Evolutionary conservation across 768 basidiomycete genomes (phyloP), one percentile per base, ranked within the genome.

Genomic region (Boletus tylopilopsis): DNA sequence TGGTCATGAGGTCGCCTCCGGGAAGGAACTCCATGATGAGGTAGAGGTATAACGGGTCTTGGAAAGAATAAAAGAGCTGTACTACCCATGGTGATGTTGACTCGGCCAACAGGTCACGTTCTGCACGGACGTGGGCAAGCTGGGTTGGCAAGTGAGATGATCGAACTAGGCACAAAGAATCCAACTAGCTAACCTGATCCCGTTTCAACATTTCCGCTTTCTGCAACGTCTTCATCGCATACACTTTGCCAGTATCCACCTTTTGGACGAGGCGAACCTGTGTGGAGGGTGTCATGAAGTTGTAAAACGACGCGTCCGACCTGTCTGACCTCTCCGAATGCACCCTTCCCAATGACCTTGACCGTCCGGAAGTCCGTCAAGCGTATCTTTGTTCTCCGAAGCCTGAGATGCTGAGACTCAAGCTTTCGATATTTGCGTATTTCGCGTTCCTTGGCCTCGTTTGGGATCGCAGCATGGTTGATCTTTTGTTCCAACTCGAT

Each of bases 151-250:
- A 49, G 47, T 49, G 47, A 51, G 55, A 41, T 51, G 33, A 42
- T 39, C 32, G 24, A 40, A 24, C 15, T 11, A 32, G 22, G 37
- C 5, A 32, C 19, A 29, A 30, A 30, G 30, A 34, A 22, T 22
- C 24, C 25, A 41, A 38, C 6, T 19, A 15, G 60, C 82, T 49
- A 47, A 92, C 95, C 81, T 98, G 95, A 68, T 99, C 95, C 60
- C 95, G 91, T 70, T 96, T 95, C 75, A 99, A 85, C 95, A 99
- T 99, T 70, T 99, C 95, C 34, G 87, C 86, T 74, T 99, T 99
- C 71, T 91, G 86, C 64, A 99, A 70, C 56, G 94, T 96, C 79
- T 99, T 99, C 95, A 99, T 98, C 30, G 95, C 95, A 67, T 97
- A 99, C 38, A 99, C 95, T 74, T 94, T 95, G 45, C 89, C 93